phyloP scores from a whole-genome alignment of 257 asterid species.

The Solanum sejunctum region DNA sequence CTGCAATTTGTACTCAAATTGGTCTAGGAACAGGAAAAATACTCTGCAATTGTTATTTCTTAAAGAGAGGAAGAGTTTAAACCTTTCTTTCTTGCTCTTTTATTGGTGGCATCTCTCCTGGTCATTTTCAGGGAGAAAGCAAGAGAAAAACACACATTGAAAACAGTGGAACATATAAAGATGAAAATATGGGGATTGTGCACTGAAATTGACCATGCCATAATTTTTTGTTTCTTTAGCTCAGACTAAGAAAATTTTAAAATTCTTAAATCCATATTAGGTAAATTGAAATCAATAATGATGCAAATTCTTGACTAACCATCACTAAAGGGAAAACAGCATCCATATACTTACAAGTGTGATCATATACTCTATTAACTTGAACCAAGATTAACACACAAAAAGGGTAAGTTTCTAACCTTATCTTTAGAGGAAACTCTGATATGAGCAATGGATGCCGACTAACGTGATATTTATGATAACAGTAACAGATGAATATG shows the following conservation, averaged over 20 bases:
- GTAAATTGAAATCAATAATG: background rate
- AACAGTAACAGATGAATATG: background rate
- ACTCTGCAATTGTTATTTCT: background rate
- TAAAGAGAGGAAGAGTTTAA: slow-evolving; percentile 1
- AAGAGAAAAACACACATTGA: background rate
- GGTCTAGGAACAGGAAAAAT: slow-evolving; percentile 5
- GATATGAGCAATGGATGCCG: background rate
- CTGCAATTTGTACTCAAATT: slow-evolving; percentile 34
- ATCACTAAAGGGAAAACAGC: background rate
- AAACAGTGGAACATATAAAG: background rate
- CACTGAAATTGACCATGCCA: background rate
- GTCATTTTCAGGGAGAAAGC: slow-evolving; percentile 5
- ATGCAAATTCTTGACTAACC: background rate
- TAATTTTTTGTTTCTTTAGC: background rate
- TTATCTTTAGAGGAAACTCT: background rate
- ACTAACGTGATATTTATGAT: background rate
- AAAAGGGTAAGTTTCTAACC: background rate
- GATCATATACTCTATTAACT: background rate
- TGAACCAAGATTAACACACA: background rate
- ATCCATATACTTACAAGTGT: background rate
- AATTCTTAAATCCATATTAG: background rate
- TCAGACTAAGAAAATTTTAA: background rate
- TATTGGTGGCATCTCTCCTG: slow-evolving; percentile 34
- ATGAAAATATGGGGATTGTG: background rate
- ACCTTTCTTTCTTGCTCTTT: slow-evolving; percentile 73